phyloP scores from a whole-genome alignment of 1,284 basidiomycete genomes.

The Apiotrichum porosum region DNA sequence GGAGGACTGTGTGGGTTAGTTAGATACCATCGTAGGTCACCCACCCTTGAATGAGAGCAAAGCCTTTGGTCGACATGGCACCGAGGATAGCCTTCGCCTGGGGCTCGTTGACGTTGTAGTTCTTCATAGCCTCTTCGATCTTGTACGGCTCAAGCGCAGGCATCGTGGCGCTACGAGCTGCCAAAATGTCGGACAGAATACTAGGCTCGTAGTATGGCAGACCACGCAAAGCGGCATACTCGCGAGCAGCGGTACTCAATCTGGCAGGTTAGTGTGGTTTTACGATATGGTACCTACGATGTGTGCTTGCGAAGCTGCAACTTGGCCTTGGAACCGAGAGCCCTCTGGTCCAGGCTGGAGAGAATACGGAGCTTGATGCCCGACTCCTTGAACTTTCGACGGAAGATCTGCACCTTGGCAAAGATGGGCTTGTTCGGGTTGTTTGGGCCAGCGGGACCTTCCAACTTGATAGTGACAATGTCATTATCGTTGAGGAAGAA shows the following conservation, averaged over 20 bases:
- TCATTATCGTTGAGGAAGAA: conserved; percentile 76
- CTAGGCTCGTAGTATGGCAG: conserved; percentile 69
- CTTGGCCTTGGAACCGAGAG: conserved; percentile 51
- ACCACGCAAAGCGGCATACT: conserved; percentile 81
- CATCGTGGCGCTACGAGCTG: conserved; percentile 58
- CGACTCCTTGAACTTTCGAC: conserved; percentile 53
- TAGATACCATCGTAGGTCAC: conserved; percentile 23
- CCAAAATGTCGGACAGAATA: conserved; percentile 64
- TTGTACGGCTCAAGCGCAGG: conserved; percentile 55
- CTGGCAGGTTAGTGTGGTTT: conserved; percentile 49
- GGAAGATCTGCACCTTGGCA: conserved; percentile 73
- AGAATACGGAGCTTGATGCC: conserved; percentile 52
- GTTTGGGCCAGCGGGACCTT: conserved; percentile 52
- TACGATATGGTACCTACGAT: conserved; percentile 56
- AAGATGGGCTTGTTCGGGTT: conserved; percentile 51
- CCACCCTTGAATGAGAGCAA: conserved; percentile 92
- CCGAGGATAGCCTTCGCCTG: conserved; percentile 86
- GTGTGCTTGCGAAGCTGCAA: conserved; percentile 80
- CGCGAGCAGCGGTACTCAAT: conserved; percentile 83
- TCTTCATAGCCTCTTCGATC: conserved; percentile 63
- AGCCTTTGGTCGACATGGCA: conserved; percentile 69
- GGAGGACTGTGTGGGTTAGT: conserved; percentile 67
- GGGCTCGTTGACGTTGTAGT: conserved; percentile 81
- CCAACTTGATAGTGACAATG: conserved; percentile 69
- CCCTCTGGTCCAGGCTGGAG: conserved; percentile 45